A percentile compares a stretch with the other conserved stretches of the same genome.
Evolutionary conservation across 1,284 basidiomycete genomes (phyloP).

Genomic region (Schizophyllum commune): DNA sequence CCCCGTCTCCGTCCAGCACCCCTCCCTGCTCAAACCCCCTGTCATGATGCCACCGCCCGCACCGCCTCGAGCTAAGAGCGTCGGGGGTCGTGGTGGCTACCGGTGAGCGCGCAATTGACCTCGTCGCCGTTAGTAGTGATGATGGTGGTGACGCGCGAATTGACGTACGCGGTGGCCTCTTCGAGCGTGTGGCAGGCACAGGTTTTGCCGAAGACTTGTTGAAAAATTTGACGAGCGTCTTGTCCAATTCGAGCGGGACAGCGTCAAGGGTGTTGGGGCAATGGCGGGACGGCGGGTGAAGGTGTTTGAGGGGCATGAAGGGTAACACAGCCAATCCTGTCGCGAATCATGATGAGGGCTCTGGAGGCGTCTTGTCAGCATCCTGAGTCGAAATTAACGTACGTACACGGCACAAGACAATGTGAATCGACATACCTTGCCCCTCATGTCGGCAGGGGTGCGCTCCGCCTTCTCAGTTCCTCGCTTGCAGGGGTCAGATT

Average conservation of each 20-base stretch:
- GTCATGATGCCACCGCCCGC: conserved; percentile 74
- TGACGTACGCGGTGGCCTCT: conserved; percentile 90
- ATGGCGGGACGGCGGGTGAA: conserved; percentile 68
- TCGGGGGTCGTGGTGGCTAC: conserved; percentile 91
- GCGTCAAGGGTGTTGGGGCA: conserved; percentile 84
- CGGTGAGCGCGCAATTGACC: conserved; percentile 92
- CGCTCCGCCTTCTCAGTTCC: conserved; percentile 77
- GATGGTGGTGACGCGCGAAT: conserved; percentile 90
- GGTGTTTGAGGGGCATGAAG: conserved; percentile 99
- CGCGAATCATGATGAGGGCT: conserved; percentile 87
- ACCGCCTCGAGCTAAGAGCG: conserved; percentile 88
- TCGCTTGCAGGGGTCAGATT: conserved; percentile 71
- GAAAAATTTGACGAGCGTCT: conserved; percentile 77
- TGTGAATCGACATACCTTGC: conserved; percentile 54
- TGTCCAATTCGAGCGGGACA: conserved; percentile 78
- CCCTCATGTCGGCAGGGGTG: conserved; percentile 85
- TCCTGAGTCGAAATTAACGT: conserved; percentile 46
- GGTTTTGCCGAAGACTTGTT: conserved; percentile 98
- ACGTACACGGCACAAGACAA: neutral
- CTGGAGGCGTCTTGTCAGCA: conserved; percentile 84
- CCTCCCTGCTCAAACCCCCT: too few relatives aligned
- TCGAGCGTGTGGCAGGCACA: conserved; percentile 92
- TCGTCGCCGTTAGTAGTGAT: conserved; percentile 98
- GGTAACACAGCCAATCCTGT: conserved; percentile 90
- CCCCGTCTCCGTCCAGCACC: too few relatives aligned